A percentile compares a stretch with the other conserved stretches of the same genome.
Evolutionary conservation across 139 green algal genomes (phyloP).

Genomic region (Gonium pectorale): DNA sequence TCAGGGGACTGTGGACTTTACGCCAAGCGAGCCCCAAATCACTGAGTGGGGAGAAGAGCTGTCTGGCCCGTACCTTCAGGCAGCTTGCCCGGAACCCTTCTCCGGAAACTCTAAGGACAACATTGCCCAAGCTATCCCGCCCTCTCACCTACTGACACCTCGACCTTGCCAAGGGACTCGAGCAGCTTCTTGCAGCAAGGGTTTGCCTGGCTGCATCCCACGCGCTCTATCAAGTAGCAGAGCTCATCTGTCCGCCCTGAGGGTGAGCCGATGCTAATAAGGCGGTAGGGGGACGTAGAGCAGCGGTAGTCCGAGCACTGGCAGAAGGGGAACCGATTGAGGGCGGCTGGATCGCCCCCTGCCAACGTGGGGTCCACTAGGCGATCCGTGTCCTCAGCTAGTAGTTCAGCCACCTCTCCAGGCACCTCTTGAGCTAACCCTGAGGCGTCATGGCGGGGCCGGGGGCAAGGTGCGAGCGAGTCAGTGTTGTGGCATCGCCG

Average conservation of each 20-base stretch:
- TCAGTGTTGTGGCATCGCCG: too few relatives aligned
- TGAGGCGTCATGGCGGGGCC: too few relatives aligned
- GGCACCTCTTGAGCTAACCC: too few relatives aligned
- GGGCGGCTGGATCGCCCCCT: not conserved
- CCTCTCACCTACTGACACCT: conserved; percentile 29
- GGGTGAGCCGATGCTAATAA: not conserved
- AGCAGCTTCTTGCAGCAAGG: conserved; percentile 45
- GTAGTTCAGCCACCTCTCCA: too few relatives aligned
- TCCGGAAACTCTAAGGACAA: not conserved
- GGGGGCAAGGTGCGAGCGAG: too few relatives aligned
- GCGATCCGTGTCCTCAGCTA: too few relatives aligned
- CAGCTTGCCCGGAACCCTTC: not conserved
- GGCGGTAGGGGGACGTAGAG: conserved; percentile 18
- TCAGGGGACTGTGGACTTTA: too few relatives aligned
- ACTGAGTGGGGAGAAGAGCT: too few relatives aligned
- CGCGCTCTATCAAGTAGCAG: conserved; percentile 40
- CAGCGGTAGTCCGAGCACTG: conserved; percentile 47
- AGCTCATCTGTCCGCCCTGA: conserved; percentile 1
- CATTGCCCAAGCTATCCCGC: too few relatives aligned
- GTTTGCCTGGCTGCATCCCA: conserved; percentile 42
- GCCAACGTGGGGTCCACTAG: not conserved
- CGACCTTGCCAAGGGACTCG: conserved; percentile 26
- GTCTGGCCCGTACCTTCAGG: too few relatives aligned
- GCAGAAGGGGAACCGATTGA: conserved; percentile 44
- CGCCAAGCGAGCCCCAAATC: too few relatives aligned